A percentile compares a stretch with the other conserved stretches of the same genome.
phyloP scores from a whole-genome alignment of 805 yeast species.

The Candida lessepsii region DNA sequence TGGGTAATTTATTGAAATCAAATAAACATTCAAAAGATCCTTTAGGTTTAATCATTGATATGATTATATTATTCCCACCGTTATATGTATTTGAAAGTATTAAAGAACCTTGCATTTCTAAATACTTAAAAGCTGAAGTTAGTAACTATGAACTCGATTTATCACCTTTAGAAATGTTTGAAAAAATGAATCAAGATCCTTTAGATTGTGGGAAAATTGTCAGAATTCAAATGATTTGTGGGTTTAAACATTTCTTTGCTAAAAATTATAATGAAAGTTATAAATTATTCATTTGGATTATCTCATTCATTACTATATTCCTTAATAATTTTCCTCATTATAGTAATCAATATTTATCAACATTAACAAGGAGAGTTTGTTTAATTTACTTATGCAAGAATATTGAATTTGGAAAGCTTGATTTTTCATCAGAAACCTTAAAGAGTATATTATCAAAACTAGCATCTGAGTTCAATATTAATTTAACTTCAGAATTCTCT shows the following conservation, averaged over 20 bases:
- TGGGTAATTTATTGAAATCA: not conserved
- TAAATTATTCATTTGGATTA: conserved; percentile 19
- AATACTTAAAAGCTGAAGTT: not conserved
- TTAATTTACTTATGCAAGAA: conserved; percentile 14
- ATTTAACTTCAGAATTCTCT: conserved; percentile 15
- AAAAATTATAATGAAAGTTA: conserved; percentile 19
- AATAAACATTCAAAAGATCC: conserved; percentile 1
- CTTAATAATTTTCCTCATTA: conserved; percentile 5
- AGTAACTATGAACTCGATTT: not conserved
- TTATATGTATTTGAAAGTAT: conserved; percentile 1
- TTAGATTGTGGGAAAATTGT: conserved; percentile 12
- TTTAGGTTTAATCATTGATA: conserved; percentile 2
- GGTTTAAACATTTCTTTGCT: conserved; percentile 16
- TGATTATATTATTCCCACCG: not conserved
- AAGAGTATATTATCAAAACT: conserved; percentile 11
- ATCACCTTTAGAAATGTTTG: not conserved
- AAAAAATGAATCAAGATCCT: not conserved
- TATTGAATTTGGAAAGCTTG: conserved; percentile 17
- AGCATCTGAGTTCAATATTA: conserved; percentile 13
- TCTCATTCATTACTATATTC: conserved; percentile 14
- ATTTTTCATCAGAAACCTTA: conserved; percentile 9
- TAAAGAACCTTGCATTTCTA: not conserved
- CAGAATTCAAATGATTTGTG: conserved; percentile 20
- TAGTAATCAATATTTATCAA: conserved; percentile 16
- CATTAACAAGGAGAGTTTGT: conserved; percentile 13